Conservation (phyloP, 306 rosid species). For the Purshia tridentata region DNA sequence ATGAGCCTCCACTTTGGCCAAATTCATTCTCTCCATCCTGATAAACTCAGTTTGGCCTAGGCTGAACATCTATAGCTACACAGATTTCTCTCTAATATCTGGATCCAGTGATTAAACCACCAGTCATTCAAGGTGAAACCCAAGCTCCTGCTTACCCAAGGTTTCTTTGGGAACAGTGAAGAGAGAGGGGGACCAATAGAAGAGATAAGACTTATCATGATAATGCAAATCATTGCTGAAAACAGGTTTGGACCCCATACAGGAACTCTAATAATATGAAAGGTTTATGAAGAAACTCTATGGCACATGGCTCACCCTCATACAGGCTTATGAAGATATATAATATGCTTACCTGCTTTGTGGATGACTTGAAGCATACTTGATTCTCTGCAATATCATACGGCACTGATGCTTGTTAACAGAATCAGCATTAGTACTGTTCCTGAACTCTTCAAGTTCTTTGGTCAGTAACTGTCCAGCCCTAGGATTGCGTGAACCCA, state of each 20-base stretch:
- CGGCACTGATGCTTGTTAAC: constrained; percentile 97
- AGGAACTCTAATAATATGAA: too few species aligned
- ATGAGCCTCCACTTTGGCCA: not conserved
- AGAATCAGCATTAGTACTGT: constrained; percentile 70
- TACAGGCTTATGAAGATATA: constrained; percentile 13
- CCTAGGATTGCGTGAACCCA: constrained; percentile 91
- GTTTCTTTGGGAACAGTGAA: not conserved
- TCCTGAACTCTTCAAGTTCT: constrained; percentile 95
- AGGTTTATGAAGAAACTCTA: not conserved
- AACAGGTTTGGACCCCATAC: not conserved
- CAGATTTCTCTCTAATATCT: not conserved
- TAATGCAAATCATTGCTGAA: not conserved
- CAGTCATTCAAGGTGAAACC: not conserved
- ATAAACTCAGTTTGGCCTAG: not conserved
- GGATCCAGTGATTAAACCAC: not conserved
- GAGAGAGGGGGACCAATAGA: not conserved
- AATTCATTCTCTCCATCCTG: not conserved
- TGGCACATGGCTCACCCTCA: constrained; percentile 1
- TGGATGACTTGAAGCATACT: constrained; percentile 71
- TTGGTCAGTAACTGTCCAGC: constrained; percentile 84
- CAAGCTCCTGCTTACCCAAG: not conserved
- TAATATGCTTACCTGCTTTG: constrained; percentile 60
- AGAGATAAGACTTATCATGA: not conserved
- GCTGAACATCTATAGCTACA: not conserved
- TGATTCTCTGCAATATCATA: constrained; percentile 87